A percentile compares a stretch with the other conserved stretches of the same genome.
phyloP scores from a whole-genome alignment of 208 protist genomes.

The Crithidia sp. region DNA sequence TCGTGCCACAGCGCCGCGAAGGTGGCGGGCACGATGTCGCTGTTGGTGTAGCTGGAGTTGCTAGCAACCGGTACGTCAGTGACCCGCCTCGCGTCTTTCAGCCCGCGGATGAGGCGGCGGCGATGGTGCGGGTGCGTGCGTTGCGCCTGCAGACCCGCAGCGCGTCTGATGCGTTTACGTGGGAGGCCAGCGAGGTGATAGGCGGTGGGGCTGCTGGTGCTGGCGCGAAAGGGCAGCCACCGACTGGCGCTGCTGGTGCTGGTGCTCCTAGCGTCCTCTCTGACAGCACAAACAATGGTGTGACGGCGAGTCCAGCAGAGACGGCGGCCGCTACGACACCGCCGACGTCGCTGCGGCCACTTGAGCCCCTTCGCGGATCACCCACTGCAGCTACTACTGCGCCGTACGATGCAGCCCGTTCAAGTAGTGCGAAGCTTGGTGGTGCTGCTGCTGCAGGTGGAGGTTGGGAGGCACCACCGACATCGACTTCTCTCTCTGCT shows the following conservation, averaged over 20 bases:
- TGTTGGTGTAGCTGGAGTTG: too few relatives aligned
- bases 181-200: neutral
- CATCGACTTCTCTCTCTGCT: too few relatives aligned
- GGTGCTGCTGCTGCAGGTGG: too few relatives aligned
- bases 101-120: slow-evolving; percentile 41
- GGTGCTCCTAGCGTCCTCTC: neutral
- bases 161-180: neutral
- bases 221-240: too few relatives aligned
- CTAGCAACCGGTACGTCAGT: slow-evolving; percentile 21
- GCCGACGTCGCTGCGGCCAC: slow-evolving; percentile 5
- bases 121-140: slow-evolving; percentile 51
- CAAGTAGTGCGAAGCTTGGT: neutral
- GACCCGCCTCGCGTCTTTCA: slow-evolving; percentile 38
- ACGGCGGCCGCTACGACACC: neutral
- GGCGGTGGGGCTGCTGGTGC: neutral
- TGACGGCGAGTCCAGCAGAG: slow-evolving; percentile 2
- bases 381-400: neutral
- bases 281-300: neutral
- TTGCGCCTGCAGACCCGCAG: slow-evolving; percentile 21
- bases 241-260: too few relatives aligned
- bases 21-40: neutral
- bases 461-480: neutral
- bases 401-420: neutral
- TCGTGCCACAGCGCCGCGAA: slow-evolving; percentile 22
- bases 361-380: neutral